Base-by-base conservation (phyloP, 2,329 filamentous ascomycete genomes). In the Fusarium staphyleae region DNA sequence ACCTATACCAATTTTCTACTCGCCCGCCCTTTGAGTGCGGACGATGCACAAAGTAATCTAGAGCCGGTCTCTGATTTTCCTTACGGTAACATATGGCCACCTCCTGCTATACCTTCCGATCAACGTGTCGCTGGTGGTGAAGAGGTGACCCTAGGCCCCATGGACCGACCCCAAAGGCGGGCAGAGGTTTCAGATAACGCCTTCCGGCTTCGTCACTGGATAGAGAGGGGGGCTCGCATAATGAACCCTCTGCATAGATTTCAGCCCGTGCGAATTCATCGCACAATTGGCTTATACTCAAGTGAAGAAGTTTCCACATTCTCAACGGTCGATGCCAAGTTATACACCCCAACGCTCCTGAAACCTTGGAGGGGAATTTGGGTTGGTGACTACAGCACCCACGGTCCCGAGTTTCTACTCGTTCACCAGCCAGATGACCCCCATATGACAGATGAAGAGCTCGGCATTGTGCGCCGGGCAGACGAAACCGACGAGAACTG, bases 311-410 rank as follows among this genome's bases (percentile, higher is more conserved):
- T 86, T 33, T 73, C 85, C 65, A 91, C 89, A 0, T 88, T 83
- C 57, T 78, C 84, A 7, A 96, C 92, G 0, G 77, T 98, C 2
- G 86, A 91, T 35, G 83, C 86, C 3, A 76, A 76, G 3, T 74
- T 88, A n/a, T 97, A 96, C 70, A 95, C 86, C 0, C 91, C 93
- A 0, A 96, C 92, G 0, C 71, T 76, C 9, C 80, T 87, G 48
- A 93, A 92, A 69, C 93, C 92, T 0, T 97, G 87, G 78, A 86
- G 91, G 58, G 93, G 93, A 0, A 91, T 99, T 24, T 98, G 91
- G 89, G 88, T 92, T 13, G 93, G 93, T 1, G 93, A 97, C 70
- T 97, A 96, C 67, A 88, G 86, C 19, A 86, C 85, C 0, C 93
- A 98, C 66, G 92, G 93, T 1, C 93, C 89, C 70, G 93, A 98